A percentile compares a stretch with the other conserved stretches of the same genome.
These are phyloP conservation scores for Fusarium gaditjirri DNA, from an alignment of 2,329 filamentous ascomycete species.

Conservation along the genomic window DNA sequence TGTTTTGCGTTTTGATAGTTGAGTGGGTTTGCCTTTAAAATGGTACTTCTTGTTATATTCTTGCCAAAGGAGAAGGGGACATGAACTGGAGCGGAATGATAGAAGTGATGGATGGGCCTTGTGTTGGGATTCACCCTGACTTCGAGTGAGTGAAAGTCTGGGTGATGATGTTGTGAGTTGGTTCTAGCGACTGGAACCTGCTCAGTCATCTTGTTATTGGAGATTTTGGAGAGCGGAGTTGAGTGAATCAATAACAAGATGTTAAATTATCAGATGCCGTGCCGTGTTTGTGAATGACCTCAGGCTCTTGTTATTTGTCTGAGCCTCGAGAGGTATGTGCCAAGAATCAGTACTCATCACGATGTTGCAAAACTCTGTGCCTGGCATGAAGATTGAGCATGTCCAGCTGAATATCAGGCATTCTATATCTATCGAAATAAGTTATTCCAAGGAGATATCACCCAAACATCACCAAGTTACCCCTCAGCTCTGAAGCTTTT, in stretches of 20 bases:
- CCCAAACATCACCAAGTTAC: not conserved
- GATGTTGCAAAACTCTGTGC: not conserved
- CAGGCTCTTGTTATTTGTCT: not conserved
- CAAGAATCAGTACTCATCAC: not conserved
- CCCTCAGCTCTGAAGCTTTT: conserved; percentile 2
- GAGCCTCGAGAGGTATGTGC: not conserved
- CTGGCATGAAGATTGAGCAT: not conserved
- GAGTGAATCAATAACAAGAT: conserved; percentile 42
- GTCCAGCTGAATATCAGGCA: not conserved
- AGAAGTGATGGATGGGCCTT: conserved; percentile 14
- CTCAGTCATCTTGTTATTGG: conserved; percentile 26
- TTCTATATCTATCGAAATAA: not conserved
- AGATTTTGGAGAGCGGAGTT: conserved; percentile 33
- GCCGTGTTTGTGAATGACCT: not conserved
- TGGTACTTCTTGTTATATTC: conserved; percentile 24
- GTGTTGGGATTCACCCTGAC: conserved; percentile 8
- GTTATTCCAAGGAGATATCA: not conserved
- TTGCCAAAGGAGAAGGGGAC: conserved; percentile 8
- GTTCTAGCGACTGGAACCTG: conserved; percentile 11
- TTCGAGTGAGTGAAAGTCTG: conserved; percentile 15
- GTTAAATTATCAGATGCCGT: not conserved
- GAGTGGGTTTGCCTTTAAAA: conserved; percentile 13
- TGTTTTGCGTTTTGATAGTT: conserved; percentile 17
- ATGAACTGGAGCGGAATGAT: conserved; percentile 20
- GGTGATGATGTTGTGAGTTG: not conserved